Conservation (phyloP, 768 basidiomycete species). For the Ramaria sp. region DNA sequence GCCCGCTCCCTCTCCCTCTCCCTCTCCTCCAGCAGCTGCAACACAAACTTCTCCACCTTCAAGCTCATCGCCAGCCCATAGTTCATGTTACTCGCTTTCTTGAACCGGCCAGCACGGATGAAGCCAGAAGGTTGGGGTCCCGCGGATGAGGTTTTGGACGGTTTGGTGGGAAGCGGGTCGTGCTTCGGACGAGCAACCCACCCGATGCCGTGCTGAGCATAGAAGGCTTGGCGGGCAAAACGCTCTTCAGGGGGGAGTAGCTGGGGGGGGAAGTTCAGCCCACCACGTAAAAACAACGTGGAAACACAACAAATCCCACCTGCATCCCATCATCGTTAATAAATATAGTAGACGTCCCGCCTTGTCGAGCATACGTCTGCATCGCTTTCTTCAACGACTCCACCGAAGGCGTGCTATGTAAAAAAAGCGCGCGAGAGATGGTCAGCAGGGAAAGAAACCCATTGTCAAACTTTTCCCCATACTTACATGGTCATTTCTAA, state of each 20-base stretch:
- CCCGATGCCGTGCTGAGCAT: constrained; percentile 58
- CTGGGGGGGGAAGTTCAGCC: neutral
- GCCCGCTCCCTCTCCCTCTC: constrained; percentile 26
- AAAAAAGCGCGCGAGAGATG: too few species aligned
- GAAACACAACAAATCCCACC: neutral
- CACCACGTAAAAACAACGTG: neutral
- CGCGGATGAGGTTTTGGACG: constrained; percentile 31
- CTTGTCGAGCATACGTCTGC: constrained; percentile 88
- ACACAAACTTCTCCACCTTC: constrained; percentile 40
- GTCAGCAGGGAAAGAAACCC: too few species aligned
- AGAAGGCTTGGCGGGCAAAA: constrained; percentile 59
- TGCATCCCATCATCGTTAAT: constrained; percentile 82
- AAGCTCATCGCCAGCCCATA: constrained; percentile 64
- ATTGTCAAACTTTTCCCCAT: neutral
- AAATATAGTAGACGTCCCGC: constrained; percentile 69
- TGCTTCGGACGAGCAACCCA: constrained; percentile 69
- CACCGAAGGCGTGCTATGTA: constrained; percentile 54
- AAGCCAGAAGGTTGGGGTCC: constrained; percentile 36
- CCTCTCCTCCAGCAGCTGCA: constrained; percentile 30
- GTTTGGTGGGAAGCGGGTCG: neutral
- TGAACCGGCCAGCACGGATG: constrained; percentile 81
- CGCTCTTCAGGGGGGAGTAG: constrained; percentile 50
- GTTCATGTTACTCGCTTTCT: constrained; percentile 92
- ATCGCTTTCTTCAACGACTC: constrained; percentile 74
- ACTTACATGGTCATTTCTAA: constrained; percentile 73